Evolutionary conservation across 805 yeast genomes (phyloP).

Genomic region (Metschnikowia koreensis): DNA sequence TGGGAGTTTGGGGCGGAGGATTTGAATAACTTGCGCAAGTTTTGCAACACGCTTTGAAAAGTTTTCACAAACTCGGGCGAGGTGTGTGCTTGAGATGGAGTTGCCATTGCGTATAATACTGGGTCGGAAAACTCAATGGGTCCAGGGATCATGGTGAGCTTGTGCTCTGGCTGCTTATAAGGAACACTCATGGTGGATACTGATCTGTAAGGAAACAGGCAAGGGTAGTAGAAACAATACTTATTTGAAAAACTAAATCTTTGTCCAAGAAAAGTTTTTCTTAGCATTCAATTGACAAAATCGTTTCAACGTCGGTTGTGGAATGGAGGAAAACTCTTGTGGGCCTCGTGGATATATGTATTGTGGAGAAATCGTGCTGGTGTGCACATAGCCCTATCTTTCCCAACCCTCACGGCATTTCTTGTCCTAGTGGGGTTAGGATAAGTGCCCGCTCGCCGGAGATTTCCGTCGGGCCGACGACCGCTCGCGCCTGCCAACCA

Average conservation of each 20-base stretch:
- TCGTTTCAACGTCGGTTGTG: neutral
- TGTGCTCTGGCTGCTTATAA: conserved; percentile 43
- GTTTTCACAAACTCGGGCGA: conserved; percentile 76
- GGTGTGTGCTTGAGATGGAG: conserved; percentile 87
- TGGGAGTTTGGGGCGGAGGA: conserved; percentile 67
- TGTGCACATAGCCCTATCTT: neutral
- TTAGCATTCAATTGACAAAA: conserved; percentile 4
- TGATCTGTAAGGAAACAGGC: neutral
- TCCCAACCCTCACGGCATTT: conserved; percentile 1
- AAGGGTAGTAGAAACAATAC: neutral
- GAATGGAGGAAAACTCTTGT: neutral
- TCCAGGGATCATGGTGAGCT: conserved; percentile 71
- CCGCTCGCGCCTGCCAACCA: conserved; percentile 2
- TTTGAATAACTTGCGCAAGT: conserved; percentile 72
- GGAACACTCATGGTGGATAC: conserved; percentile 29
- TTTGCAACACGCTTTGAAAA: conserved; percentile 65
- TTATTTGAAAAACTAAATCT: too few species aligned
- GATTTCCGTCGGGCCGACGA: conserved; percentile 5
- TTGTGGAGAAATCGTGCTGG: conserved; percentile 6
- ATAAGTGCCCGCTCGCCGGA: conserved; percentile 2
- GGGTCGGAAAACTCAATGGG: conserved; percentile 81
- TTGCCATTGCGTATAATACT: conserved; percentile 76
- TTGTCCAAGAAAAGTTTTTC: neutral
- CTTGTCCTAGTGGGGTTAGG: neutral
- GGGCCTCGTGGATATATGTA: conserved; percentile 1